These are phyloP conservation scores for Triangularia verruculosa DNA, from an alignment of 2,329 filamentous ascomycete genomes.

Conservation along the genomic window DNA sequence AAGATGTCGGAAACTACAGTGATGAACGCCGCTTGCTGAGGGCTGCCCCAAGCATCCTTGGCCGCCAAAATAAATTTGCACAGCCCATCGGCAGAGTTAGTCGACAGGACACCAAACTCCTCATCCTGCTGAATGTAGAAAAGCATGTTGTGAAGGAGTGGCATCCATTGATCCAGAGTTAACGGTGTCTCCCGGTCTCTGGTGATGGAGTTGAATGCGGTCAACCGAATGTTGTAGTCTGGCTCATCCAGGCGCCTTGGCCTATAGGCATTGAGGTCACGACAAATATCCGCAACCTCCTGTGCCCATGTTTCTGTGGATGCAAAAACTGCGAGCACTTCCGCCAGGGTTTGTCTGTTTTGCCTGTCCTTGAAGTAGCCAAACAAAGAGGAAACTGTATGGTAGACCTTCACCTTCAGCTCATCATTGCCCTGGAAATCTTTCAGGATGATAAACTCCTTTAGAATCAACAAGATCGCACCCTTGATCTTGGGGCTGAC, in stretches of 20 bases:
- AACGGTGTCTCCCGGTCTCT: conserved; percentile 57
- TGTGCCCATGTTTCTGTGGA: conserved; percentile 57
- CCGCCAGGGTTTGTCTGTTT: conserved; percentile 71
- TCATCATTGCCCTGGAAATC: conserved; percentile 53
- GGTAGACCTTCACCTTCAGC: conserved; percentile 65
- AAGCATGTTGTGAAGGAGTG: conserved; percentile 83
- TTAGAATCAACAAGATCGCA: conserved; percentile 73
- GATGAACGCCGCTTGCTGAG: conserved; percentile 49
- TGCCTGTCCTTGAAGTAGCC: conserved; percentile 82
- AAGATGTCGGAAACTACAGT: conserved; percentile 62
- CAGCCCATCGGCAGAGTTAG: conserved; percentile 77
- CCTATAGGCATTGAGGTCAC: conserved; percentile 77
- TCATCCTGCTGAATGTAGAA: conserved; percentile 84
- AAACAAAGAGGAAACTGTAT: conserved; percentile 76
- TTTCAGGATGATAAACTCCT: conserved; percentile 72
- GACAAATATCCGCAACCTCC: conserved; percentile 67
- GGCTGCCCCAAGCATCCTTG: conserved; percentile 40
- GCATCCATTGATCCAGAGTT: conserved; percentile 75
- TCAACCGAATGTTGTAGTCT: conserved; percentile 78
- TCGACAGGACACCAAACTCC: conserved; percentile 77
- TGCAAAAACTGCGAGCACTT: conserved; percentile 70
- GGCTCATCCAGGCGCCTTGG: conserved; percentile 73
- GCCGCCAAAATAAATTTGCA: conserved; percentile 72
- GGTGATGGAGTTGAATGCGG: conserved; percentile 72
- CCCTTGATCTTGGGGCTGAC: conserved; percentile 83